Evolutionary conservation across 768 basidiomycete genomes (phyloP), one percentile per base, ranked within the genome.

Genomic region (Gloeopeniophorella convolvens): DNA sequence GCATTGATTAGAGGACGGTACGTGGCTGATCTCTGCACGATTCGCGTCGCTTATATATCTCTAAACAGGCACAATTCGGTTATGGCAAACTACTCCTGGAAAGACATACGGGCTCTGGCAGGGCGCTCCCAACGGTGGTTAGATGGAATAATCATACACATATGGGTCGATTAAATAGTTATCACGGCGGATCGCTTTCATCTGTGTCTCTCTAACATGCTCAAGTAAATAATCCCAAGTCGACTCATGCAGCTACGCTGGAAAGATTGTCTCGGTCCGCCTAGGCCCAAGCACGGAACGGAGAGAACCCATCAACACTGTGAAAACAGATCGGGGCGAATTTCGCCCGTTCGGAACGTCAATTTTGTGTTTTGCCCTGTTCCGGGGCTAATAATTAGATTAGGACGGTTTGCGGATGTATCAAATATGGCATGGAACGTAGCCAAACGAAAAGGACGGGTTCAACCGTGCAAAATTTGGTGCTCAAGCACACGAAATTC

Each of bases 11-110:
- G 84, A 89, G 83, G 86, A 88, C 64, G 85, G 87, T 83, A 54
- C 66, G 79, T 58, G 3, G 16, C 39, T 52, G 20, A 11, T 12
- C 11, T 27, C 45, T n/a, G 27, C 27, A 12, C 42, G 33, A 23
- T 21, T 26, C n/a, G 36, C 26, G 10, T 42, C 61, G 32, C 60
- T 54, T 43, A 36, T 24, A 18, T 36, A 45, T 36, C 55, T 33
- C 45, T 9, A 12, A 21, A 18, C 62, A 89, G 89, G 92, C 36
- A 97, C 95, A 4, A 95, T 98, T 62, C 83, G 95, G 37, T 71
- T 98, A 48, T 97, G 94, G 94, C 95, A 96, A 70, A 95, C 89
- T n/a, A 90, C 82, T 8, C 93, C 93, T 9, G 87, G 89, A 10
- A 95, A 89, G 67, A 76, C 79, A 7, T 97, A 97, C 61, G 95